Base-by-base conservation (phyloP, 257 asterid species). In the Handroanthus guayacan region DNA sequence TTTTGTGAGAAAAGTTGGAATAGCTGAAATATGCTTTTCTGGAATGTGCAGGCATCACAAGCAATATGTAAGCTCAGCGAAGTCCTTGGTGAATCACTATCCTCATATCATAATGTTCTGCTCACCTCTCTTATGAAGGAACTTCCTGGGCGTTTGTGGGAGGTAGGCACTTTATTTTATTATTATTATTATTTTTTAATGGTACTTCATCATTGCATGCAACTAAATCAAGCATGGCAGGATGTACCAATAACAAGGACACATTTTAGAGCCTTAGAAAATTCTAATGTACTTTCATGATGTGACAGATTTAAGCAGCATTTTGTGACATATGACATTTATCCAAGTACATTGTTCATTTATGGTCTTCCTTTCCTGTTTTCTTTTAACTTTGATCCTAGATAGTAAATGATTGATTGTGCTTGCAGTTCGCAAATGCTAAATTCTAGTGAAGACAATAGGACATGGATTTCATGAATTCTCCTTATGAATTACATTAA, bases 61-160 rank as follows among this genome's bases (percentile, higher is more conserved):
- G 99, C 96, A 67, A 81, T 88, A 72, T 77, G 89, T 72, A 92
- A 87, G 87, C 99, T 95, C 63, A 75, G 98, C 82, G 96, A 95
- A 80, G 93, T 84, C 84, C 92, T 95, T 36, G 97, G 93, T 67
- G 97, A 88, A 82, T 88, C 87, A 36, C 84, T 95, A 52, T 92
- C 98, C 69, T 83, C 93, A 57, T 89, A 90, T 84, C 92, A 92
- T 81, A 81, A 88, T 74, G 75, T 83, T 73, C 80, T 95, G 86
- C 93, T 95, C 69, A 78, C 80, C 66, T 87, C 97, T 76, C 93
- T 95, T 67, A 82, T 89, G 96, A 91, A 91, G 88, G 99, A 95
- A 87, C 74, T 95, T 74, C 96, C 97, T 41, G 98, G 97, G 56
- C 98, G 99, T 80, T 82, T 92, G 66, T 95, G 99, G 99, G 99